These are phyloP conservation scores for Lagenidium sp. DNA, from an alignment of 352 stramenopile genomes.

Conservation along the genomic window DNA sequence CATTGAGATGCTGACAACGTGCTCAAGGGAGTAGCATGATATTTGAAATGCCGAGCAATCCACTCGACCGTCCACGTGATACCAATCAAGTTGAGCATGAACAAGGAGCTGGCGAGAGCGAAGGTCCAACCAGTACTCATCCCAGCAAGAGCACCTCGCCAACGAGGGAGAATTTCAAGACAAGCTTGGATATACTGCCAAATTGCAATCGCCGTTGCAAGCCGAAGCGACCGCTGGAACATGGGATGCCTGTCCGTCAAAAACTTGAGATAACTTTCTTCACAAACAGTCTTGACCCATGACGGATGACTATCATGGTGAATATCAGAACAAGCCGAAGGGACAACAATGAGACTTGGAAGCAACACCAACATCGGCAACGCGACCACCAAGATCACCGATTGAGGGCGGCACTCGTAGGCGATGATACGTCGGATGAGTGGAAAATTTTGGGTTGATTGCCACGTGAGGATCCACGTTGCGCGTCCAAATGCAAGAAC, in stretches of 20 bases:
- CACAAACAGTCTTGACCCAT: conserved; percentile 48
- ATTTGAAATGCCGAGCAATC: conserved; percentile 56
- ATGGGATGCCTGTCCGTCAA: conserved; percentile 73
- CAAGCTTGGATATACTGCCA: conserved; percentile 83
- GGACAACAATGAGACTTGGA: conserved; percentile 66
- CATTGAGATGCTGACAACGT: conserved; percentile 52
- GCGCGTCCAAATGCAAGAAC: conserved; percentile 75
- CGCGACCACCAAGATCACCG: conserved; percentile 64
- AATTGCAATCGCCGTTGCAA: conserved; percentile 74
- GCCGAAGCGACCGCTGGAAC: conserved; percentile 72
- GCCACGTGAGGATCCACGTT: conserved; percentile 86
- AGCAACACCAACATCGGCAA: conserved; percentile 70
- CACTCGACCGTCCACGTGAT: conserved; percentile 71
- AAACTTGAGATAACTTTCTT: conserved; percentile 81
- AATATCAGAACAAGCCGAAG: conserved; percentile 34
- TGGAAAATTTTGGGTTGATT: conserved; percentile 81
- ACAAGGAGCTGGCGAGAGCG: conserved; percentile 40
- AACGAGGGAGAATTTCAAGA: conserved; percentile 68
- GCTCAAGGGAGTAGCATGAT: conserved; percentile 64
- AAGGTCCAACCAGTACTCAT: conserved; percentile 46
- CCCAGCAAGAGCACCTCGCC: conserved; percentile 47
- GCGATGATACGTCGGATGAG: conserved; percentile 82
- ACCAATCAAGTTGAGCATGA: conserved; percentile 51
- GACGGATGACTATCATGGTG: conserved; percentile 17
- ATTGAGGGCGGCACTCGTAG: conserved; percentile 64